phyloP scores from a whole-genome alignment of 2,329 filamentous ascomycete species.

The Bipolaris oryzae region DNA sequence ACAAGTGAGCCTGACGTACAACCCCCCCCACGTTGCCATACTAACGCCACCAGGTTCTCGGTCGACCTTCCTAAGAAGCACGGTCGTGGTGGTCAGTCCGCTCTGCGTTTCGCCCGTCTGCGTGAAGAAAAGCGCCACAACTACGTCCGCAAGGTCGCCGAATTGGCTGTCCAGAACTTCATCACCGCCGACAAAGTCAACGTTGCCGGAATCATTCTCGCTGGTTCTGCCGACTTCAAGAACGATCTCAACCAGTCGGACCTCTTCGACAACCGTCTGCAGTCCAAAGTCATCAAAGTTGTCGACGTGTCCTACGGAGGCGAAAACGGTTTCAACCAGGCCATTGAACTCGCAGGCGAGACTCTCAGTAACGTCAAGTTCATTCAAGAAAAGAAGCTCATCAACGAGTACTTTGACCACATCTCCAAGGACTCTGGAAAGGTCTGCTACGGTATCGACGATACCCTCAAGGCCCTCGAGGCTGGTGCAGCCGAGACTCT shows the following conservation, averaged over 20 bases:
- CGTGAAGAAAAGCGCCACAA: slow-evolving; percentile 99
- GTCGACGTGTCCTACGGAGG: slow-evolving; percentile 99
- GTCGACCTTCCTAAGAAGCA: slow-evolving; percentile 99
- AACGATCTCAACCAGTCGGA: slow-evolving; percentile 98
- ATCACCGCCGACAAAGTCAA: slow-evolving; percentile 99
- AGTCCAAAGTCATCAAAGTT: slow-evolving; percentile 97
- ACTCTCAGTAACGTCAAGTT: slow-evolving; percentile 99
- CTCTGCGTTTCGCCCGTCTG: slow-evolving; percentile 98
- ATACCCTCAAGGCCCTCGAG: slow-evolving; percentile 95
- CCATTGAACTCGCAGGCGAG: slow-evolving; percentile 92
- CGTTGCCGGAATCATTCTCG: slow-evolving; percentile 91
- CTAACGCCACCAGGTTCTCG: slow-evolving; percentile 63
- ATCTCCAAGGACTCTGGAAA: slow-evolving; percentile 97
- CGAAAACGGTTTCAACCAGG: slow-evolving; percentile 99
- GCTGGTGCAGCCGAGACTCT: slow-evolving; percentile 92
- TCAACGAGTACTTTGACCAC: slow-evolving; percentile 98
- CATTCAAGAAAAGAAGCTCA: slow-evolving; percentile 99
- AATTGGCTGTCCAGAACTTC: slow-evolving; percentile 97
- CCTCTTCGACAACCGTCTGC: slow-evolving; percentile 91
- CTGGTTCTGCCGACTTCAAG: slow-evolving; percentile 99
- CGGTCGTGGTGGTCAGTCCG: slow-evolving; percentile 99
- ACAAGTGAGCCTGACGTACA: slow-evolving; percentile 65
- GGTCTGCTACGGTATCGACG: slow-evolving; percentile 97
- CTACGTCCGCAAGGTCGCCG: slow-evolving; percentile 98
- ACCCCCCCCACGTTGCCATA: not conserved